Evolutionary conservation across 2,329 filamentous ascomycete genomes (phyloP), one percentile per base, ranked within the genome.

Genomic region (Penicillium sp.): DNA sequence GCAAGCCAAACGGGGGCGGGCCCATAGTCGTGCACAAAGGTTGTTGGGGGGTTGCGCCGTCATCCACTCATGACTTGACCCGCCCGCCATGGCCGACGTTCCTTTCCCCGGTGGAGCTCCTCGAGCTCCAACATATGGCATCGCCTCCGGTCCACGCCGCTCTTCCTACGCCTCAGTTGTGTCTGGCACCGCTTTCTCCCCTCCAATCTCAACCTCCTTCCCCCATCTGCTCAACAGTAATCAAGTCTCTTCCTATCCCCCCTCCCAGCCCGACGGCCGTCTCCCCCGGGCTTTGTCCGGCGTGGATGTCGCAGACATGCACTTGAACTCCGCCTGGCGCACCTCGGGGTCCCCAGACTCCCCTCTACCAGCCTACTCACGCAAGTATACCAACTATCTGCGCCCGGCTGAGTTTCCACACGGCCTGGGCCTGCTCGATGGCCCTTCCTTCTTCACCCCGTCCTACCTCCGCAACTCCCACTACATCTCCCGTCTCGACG

Each of bases 391-490:
- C 50, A 70, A 70, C 57, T 67, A 73, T 57, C 60, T 73, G 35
- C 69, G 66, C 43, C 68, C 70, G 52, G 65, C 70, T 50, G 70
- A 70, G 13, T 66, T 70, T 52, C 59, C 65, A 37, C 65, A 68
- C 39, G 62, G 58, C 49, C 62, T 69, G 41, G 64, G 61, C 46
- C 60, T 68, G 67, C 68, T 57, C 69, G 74, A 62, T 64, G 70
- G 41, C 44, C 69, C 65, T 63, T 68, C 75, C 58, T 94, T 94
- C 80, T 92, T 96, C 75, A 83, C 88, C 11, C 94, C 94, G 0
- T 92, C 91, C 5, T 97, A 97, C 76, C 83, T 98, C 46, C 82
- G 83, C 66, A 86, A 86, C 40, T 94, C 92, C 14, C 85, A 87
- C 69, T 93, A 96, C 75, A 86, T 94, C 54, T 85, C 89, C 67